Evolutionary conservation across 192 early-diverging fungal species (phyloP), one percentile per base, ranked within the genome.

Genomic region (Mortierella hygrophila): DNA sequence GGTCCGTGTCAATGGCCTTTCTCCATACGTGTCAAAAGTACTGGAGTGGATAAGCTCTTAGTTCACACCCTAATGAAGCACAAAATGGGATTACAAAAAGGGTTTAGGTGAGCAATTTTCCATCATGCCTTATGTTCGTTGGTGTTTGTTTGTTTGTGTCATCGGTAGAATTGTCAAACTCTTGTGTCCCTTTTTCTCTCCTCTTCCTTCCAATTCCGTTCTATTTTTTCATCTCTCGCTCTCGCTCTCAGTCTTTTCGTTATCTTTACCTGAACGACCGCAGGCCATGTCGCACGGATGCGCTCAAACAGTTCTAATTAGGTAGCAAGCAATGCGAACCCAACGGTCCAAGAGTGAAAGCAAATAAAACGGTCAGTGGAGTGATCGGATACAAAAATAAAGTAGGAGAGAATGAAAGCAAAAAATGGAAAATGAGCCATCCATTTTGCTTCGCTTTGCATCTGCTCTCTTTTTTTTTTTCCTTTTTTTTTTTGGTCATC

Each of bases 261-360:
- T 71, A 6, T 40, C 40, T 13, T 21, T 60, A 73, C 88, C 68
- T 89, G 85, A 74, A 89, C 88, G 54, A 89, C 82, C 1, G 76
- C 78, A 10, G 88, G 88, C 81, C 82, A 89, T 57, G 79, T 77
- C 37, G 70, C 76, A 55, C 88, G 84, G 63, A 89, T 89, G 46
- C 78, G 42, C 68, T 89, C 88, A 74, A 87, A 89, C 44, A 89
- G 38, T 55, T 82, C 78, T 80, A 80, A 37, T 21, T n/a, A 32
- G 26, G 26, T 60, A n/a, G n/a, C 3, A 21, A 65, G 4, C 60
- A 65, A 46, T 11, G 15, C 11, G 1, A 13, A 15, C 10, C 57
- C 57, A 60, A 60, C n/a, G 57, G n/a, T n/a, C 44, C 44, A 46
- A 46, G 57, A 26, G 21, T 29, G 21, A 6, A 40, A 40, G 1